These are phyloP conservation scores for Cladosporium sp. DNA, from an alignment of 2,329 filamentous ascomycete genomes.

Conservation along the genomic window DNA sequence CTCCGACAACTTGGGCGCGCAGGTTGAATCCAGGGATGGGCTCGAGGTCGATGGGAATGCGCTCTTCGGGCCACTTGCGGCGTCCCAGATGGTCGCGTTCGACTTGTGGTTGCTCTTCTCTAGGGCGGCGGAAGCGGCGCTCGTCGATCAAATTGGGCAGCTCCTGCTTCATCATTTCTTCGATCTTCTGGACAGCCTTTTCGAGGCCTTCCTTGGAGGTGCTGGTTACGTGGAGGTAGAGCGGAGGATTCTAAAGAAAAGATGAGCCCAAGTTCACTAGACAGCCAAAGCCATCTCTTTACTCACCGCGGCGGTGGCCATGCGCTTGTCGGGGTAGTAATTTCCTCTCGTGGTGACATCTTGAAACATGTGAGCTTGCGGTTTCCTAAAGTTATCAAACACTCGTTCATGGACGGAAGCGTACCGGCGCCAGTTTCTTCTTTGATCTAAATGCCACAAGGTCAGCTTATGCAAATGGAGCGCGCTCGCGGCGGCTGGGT, in stretches of 20 bases:
- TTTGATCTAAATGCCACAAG: slow-evolving; percentile 95
- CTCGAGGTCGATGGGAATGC: slow-evolving; percentile 85
- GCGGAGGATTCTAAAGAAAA: slow-evolving; percentile 58
- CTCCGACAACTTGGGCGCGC: slow-evolving; percentile 90
- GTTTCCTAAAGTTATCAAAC: slow-evolving; percentile 45
- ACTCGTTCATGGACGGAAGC: slow-evolving; percentile 53
- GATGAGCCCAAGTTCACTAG: background rate
- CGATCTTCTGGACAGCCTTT: slow-evolving; percentile 77
- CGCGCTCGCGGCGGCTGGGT: slow-evolving; percentile 31
- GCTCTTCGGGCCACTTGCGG: slow-evolving; percentile 98
- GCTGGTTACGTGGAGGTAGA: slow-evolving; percentile 94
- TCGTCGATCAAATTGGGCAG: slow-evolving; percentile 94
- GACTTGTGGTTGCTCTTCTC: slow-evolving; percentile 58
- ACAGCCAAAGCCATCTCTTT: slow-evolving; percentile 29
- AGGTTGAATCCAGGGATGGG: slow-evolving; percentile 93
- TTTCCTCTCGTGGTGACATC: slow-evolving; percentile 98
- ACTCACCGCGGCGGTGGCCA: slow-evolving; percentile 88
- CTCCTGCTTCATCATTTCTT: slow-evolving; percentile 94
- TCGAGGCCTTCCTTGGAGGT: slow-evolving; percentile 90
- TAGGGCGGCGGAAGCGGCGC: slow-evolving; percentile 75
- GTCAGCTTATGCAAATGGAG: slow-evolving; percentile 89
- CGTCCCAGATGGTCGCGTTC: slow-evolving; percentile 89
- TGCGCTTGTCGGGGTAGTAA: slow-evolving; percentile 95
- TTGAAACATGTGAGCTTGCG: slow-evolving; percentile 63
- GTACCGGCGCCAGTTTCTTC: slow-evolving; percentile 99